These are phyloP conservation scores for Pseudocercospora vitis DNA, from an alignment of 2,329 filamentous ascomycete genomes.

Conservation along the genomic window DNA sequence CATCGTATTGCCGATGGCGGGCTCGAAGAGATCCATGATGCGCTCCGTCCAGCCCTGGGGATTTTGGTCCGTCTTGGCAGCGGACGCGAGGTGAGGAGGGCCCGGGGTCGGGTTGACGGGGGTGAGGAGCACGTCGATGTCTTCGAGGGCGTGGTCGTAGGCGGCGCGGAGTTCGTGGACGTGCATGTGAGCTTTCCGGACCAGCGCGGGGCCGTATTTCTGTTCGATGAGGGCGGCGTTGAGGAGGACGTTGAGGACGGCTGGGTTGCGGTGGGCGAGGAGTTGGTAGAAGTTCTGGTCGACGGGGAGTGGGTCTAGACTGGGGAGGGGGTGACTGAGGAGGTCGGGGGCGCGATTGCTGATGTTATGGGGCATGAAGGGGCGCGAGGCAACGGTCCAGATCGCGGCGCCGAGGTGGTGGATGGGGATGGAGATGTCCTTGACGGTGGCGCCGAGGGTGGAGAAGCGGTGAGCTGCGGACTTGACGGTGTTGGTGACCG, in stretches of 20 bases:
- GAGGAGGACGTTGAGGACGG: constrained; percentile 48
- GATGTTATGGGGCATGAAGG: constrained; percentile 35
- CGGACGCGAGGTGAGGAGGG: constrained; percentile 41
- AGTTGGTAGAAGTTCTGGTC: constrained; percentile 48
- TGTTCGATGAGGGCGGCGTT: constrained; percentile 38
- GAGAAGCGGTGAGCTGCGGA: constrained; percentile 42
- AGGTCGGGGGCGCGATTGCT: constrained; percentile 35
- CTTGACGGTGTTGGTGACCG: constrained; percentile 43
- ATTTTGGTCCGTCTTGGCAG: constrained; percentile 25
- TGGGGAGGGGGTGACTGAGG: constrained; percentile 35
- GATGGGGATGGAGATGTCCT: constrained; percentile 50
- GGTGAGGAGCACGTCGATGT: constrained; percentile 52
- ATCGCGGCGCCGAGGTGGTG: constrained; percentile 50
- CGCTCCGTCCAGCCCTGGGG: constrained; percentile 36
- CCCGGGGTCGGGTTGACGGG: constrained; percentile 51
- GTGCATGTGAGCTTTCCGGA: constrained; percentile 51
- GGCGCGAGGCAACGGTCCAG: constrained; percentile 47
- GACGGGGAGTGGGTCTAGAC: constrained; percentile 33
- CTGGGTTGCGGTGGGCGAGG: constrained; percentile 47
- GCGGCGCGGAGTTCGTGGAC: constrained; percentile 50
- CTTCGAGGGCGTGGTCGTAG: constrained; percentile 48
- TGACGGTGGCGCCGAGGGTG: constrained; percentile 47
- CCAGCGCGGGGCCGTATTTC: constrained; percentile 36
- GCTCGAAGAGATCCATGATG: constrained; percentile 43
- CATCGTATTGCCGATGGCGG: constrained; percentile 47